Evolutionary conservation across 2,329 filamentous ascomycete genomes (phyloP), one percentile per base, ranked within the genome.

Genomic region (Thielaviopsis populi): DNA sequence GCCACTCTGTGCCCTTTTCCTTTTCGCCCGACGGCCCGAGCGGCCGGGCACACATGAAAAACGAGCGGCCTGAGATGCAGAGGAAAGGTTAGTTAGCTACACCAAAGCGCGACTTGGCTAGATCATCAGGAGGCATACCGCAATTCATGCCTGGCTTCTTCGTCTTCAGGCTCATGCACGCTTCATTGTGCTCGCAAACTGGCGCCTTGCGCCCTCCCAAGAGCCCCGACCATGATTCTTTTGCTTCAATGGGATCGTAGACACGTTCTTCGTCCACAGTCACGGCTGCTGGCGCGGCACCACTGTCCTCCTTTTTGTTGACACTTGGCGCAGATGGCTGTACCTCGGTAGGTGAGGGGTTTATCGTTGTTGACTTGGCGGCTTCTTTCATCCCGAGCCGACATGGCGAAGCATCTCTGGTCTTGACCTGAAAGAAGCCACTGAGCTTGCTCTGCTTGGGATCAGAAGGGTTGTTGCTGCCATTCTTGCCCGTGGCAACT

Each of bases 91-190:
- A 50, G 46, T 24, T 24, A 37, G 4, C 33, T 19, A 48, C 22
- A 48, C 19, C 10, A 48, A 8, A 6, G 17, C 13, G 5, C 17
- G 27, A 19, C 10, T 48, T 19, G 27, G 24, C 5, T 33, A 15
- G 54, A 56, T 59, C 17, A 43, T 17, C 54, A 33, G 59, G 15
- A 42, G 42, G 75, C 78, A 70, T 75, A 82, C 79, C 92, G 75
- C 72, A 86, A 70, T 97, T 99, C 67, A 89, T 76, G 1, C 94
- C 94, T 0, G 89, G 80, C 71, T 97, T 97, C 76, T 92, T 96
- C 0, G 91, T 96, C 19, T 85, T 81, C 61, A 92, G 76, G 68
- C 80, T 89, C 68, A 91, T 88, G 73, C 94, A 97, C 2, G 89
- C 87, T 69, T 97, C 91, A 62, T 84, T 79, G 71, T 99, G 94